Evolutionary conservation across 805 yeast species (phyloP), one percentile per base, ranked within the genome.

Genomic region (Myxozyma neotropica): DNA sequence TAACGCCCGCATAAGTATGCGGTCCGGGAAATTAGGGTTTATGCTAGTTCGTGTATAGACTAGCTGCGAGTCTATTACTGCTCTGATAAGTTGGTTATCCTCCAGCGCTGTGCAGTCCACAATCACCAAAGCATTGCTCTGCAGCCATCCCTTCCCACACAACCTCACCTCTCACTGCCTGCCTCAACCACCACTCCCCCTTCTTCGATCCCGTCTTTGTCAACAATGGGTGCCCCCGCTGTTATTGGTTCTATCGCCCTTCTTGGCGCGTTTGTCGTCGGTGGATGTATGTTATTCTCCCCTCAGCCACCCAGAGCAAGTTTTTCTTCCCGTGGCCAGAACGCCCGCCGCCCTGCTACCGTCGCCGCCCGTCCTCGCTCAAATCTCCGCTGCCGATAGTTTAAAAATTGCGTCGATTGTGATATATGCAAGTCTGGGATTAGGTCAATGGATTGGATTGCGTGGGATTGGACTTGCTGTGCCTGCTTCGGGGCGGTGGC

Each of bases 241-340:
- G 69, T 59, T 44, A 59, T 66, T 26, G 70, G 73, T 49, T 69
- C 68, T 39, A 61, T 71, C 53, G 61, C 73, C 40, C 58, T 70
- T 46, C 64, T 70, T 45, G 74, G 75, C 39, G 70, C 73, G 19
- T 54, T 68, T 36, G 71, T 71, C 42, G 76, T 74, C 56, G 77
- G 77, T 42, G 75, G 77, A 50, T 74, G 74, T 71, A 69, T 50
- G 74, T 71, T 24, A 12, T 23, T 19, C 26, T 23, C 24, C 17
- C 27, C 23, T 24, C 29, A 43, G 21, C 17, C 24, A 31, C 29
- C 24, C 43, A 4, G 33, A 26, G 47, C 31, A 12, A n/a, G 24
- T 48, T 44, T 53, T 38, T 48, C 43, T 26, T 53, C 42, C 24
- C 33, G 48, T 44, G 38, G 17, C 43, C 21, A 10, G 23, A 13